Evolutionary conservation across 106 monocot species (phyloP).

Genomic region (Allium cepa): DNA sequence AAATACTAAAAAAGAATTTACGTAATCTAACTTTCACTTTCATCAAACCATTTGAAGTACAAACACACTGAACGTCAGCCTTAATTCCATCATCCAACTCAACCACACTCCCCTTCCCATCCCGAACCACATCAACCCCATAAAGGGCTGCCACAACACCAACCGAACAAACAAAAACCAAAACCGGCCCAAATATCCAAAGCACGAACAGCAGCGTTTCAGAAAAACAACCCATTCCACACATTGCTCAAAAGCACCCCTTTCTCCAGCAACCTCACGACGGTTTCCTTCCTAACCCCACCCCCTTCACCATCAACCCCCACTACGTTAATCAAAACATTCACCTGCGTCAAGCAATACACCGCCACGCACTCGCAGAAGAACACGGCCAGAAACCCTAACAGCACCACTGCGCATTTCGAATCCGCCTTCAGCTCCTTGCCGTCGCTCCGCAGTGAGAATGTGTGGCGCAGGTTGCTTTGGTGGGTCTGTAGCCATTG

Average conservation of each 20-base stretch:
- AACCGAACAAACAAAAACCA: constrained; percentile 4
- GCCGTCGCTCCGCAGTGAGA: background rate
- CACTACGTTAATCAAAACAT: constrained; percentile 5
- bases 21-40: too few relatives aligned
- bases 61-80: background rate
- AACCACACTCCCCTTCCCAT: background rate
- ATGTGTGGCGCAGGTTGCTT: too few relatives aligned
- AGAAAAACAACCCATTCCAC: constrained; percentile 5
- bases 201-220: constrained; percentile 6
- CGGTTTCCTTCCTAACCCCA: background rate
- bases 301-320: background rate
- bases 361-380: constrained; percentile 6
- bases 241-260: constrained; percentile 9
- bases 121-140: background rate
- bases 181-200: constrained; percentile 12
- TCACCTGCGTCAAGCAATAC: constrained; percentile 4
- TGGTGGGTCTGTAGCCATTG: too few relatives aligned
- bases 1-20: too few relatives aligned
- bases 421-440: constrained; percentile 9
- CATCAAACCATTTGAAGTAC: background rate
- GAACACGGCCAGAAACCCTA: constrained; percentile 5
- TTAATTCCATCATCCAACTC: background rate
- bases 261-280: background rate
- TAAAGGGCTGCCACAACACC: background rate
- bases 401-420: constrained; percentile 1